Evolutionary conservation across 345 rosid genomes (phyloP), one percentile per base, ranked within the genome.

Genomic region (Raphanus sativus): DNA sequence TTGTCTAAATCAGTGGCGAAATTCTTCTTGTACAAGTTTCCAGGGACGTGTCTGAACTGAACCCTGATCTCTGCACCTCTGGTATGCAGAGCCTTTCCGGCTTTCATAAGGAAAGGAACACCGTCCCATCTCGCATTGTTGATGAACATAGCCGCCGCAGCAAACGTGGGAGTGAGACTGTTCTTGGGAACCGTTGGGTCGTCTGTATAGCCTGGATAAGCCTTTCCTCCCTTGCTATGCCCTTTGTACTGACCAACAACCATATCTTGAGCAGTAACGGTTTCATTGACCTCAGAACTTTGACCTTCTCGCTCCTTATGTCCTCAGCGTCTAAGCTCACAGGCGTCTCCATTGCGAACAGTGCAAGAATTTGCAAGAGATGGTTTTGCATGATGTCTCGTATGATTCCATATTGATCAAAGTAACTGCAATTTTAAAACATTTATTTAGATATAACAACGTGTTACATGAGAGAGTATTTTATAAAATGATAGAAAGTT

Each of bases 311-410:
- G 74, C 90, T 94, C 81, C 98, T 83, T 64, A 90, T 79, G 82
- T 94, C 97, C 83, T 94, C 98, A 28, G 93, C 98, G 69, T 90
- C 97, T 81, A 94, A 88, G 87, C 97, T 94, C 69, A 94, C 96
- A 15, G 96, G 98, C 5, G 97, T 88, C 89, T 91, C 98, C 98
- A 91, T 94, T n/a, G 98, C 97, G 33, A 94, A 94, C 16, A 94
- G 86, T 28, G 96, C 86, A 28, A 94, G 80, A 75, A 94, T 94
- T 89, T 94, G 98, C 76, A 94, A 79, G 64, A 94, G 93, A 86
- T 91, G 98, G 71, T 91, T 91, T 77, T 94, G 98, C 98, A 90
- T 90, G 83, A 94, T 90, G 75, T 94, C 98, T 61, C 96, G 73
- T 75, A 94, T 90, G 73, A 94, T 94, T 50, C 98, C 97, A 74